Base-by-base conservation (phyloP, 192 early-diverging fungal genomes). In the Fimicolochytrium jonesii region DNA sequence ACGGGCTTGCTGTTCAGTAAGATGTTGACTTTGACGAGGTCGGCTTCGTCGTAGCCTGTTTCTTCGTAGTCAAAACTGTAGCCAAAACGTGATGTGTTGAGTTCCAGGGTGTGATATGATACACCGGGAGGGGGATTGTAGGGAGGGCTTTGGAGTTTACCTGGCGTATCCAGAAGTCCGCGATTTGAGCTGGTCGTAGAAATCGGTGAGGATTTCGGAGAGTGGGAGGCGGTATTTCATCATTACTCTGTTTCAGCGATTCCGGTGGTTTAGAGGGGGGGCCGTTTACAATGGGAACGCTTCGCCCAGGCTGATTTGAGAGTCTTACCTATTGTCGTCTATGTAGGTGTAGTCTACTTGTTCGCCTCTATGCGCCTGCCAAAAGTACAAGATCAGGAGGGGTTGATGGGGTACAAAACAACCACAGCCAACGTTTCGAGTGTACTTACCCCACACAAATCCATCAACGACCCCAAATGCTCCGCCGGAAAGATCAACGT, bases 61-160 rank as follows among this genome's bases (percentile, higher is more conserved):
- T 96, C 94, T 72, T 98, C 95, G 74, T 95, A 98, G 72, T 98
- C 95, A 74, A 98, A 98, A 20, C 82, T 84, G 32, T 18, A 9
- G 13, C 15, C 2, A 34, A 26, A 34, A 23, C 26, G 15, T 18
- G 17, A 2, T 6, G 47, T 20, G 26, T 62, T 23, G 1, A 50
- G 41, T 33, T 20, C 33, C 42, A n/a, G n/a, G 43, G 55, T n/a
- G 15, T 6, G 4, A 9, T 22, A 31, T 18, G 9, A 25, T 25
- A 57, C 53, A 67, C 37, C 37, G 37, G 9, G 9, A 41, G 9
- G n/a, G n/a, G 37, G n/a, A 41, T 41, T 41, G 37, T 25, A 13
- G 30, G 10, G 32, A 0, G 2, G 9, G 6, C 4, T 1, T 39
- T 11, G 4, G n/a, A 55, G 37, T n/a, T n/a, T n/a, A n/a, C 48